Evolutionary conservation across 192 early-diverging fungal species (phyloP).

Genomic region (Phycomyces blakesleeanus): DNA sequence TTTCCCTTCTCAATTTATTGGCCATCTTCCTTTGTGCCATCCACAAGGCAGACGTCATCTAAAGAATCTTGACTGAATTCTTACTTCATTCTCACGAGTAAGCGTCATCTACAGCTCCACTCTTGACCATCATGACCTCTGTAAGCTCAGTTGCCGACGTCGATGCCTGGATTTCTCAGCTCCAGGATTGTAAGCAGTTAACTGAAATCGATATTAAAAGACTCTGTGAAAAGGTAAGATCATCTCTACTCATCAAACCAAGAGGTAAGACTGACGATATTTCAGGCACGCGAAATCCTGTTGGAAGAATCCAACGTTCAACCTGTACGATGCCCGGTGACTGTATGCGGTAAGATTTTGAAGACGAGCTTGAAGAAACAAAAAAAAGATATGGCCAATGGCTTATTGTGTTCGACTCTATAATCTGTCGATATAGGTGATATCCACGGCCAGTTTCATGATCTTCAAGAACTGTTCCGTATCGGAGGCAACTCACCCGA

Average conservation of each 20-base stretch:
- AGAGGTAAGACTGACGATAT: neutral
- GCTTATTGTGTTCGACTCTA: too few relatives aligned
- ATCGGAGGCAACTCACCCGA: constrained; percentile 96
- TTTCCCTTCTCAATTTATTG: too few relatives aligned
- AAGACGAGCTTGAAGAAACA: neutral
- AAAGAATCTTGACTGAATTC: too few relatives aligned
- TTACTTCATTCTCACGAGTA: too few relatives aligned
- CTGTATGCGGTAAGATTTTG: constrained; percentile 70
- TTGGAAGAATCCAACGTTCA: constrained; percentile 98
- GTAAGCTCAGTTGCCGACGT: constrained; percentile 69
- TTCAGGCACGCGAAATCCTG: constrained; percentile 91
- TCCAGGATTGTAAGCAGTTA: constrained; percentile 95
- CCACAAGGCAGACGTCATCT: too few relatives aligned
- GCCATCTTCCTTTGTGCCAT: too few relatives aligned
- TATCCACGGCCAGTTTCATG: constrained; percentile 99
- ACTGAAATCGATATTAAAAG: constrained; percentile 91
- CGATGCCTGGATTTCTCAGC: constrained; percentile 88
- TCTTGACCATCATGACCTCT: constrained; percentile 16
- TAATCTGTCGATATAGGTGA: constrained; percentile 44
- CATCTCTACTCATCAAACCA: neutral
- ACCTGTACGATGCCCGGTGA: constrained; percentile 93
- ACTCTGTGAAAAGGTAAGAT: constrained; percentile 92
- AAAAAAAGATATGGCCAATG: neutral
- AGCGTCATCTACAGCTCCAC: neutral
- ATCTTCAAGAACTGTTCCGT: constrained; percentile 93